Evolutionary conservation across 805 yeast genomes (phyloP).

Genomic region (Spathaspora girioi): DNA sequence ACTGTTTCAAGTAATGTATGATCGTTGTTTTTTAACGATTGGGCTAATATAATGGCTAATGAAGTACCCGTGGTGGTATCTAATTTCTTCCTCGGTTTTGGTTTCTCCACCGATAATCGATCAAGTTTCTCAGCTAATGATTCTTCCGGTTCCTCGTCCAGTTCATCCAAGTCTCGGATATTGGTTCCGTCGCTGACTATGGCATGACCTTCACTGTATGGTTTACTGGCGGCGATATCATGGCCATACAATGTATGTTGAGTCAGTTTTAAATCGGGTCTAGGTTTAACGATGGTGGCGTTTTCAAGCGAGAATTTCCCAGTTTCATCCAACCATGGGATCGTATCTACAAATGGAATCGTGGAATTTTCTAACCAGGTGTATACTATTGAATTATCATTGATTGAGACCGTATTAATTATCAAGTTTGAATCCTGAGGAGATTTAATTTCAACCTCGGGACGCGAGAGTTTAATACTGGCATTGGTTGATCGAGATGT

Average conservation of each 20-base stretch:
- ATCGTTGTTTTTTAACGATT: conserved; percentile 85
- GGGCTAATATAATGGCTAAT: conserved; percentile 78
- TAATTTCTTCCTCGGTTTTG: conserved; percentile 32
- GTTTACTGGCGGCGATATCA: conserved; percentile 50
- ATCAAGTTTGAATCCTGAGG: conserved; percentile 25
- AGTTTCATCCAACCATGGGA: conserved; percentile 43
- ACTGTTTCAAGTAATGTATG: conserved; percentile 83
- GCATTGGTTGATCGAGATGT: conserved; percentile 51
- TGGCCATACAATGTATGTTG: conserved; percentile 42
- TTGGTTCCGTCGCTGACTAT: conserved; percentile 63
- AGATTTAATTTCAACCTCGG: conserved; percentile 33
- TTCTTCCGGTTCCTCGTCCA: conserved; percentile 32
- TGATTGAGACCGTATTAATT: conserved; percentile 25
- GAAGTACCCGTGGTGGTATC: conserved; percentile 64
- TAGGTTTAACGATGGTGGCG: conserved; percentile 29
- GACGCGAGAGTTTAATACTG: conserved; percentile 45
- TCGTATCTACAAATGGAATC: conserved; percentile 52
- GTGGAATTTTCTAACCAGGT: conserved; percentile 64
- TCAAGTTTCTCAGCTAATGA: conserved; percentile 55
- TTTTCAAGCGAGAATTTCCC: conserved; percentile 21
- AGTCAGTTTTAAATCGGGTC: conserved; percentile 38
- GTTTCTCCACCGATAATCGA: conserved; percentile 24
- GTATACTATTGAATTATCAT: conserved; percentile 35
- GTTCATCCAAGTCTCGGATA: conserved; percentile 52
- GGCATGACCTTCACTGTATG: conserved; percentile 59